These are phyloP conservation scores for Nigrospora sphaerica DNA, from an alignment of 2,329 filamentous ascomycete genomes.

Conservation along the genomic window DNA sequence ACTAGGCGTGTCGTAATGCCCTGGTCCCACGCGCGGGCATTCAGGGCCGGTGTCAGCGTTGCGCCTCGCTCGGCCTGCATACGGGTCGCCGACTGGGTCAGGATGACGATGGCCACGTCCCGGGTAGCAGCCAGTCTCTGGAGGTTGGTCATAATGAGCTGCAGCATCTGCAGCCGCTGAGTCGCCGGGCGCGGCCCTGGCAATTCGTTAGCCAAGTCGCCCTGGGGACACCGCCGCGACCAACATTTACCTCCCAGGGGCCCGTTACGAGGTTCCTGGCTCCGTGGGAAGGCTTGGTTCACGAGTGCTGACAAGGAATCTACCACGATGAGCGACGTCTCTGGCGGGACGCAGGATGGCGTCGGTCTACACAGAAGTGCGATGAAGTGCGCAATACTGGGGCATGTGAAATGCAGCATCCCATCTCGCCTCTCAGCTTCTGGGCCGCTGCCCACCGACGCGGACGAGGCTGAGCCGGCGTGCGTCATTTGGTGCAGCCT, in stretches of 20 bases:
- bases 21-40: conserved; percentile 72
- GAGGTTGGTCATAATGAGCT: conserved; percentile 61
- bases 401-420: conserved; percentile 42
- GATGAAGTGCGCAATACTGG: conserved; percentile 64
- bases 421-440: neutral
- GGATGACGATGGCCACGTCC: conserved; percentile 65
- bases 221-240: neutral
- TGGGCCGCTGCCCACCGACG: neutral
- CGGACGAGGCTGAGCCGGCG: conserved; percentile 3
- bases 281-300: conserved; percentile 67
- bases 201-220: conserved; percentile 5
- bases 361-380: conserved; percentile 67
- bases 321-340: conserved; percentile 65
- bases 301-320: conserved; percentile 73
- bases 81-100: conserved; percentile 77
- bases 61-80: conserved; percentile 62
- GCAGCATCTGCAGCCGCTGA: conserved; percentile 44
- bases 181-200: conserved; percentile 28
- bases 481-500: conserved; percentile 25
- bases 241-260: conserved; percentile 33
- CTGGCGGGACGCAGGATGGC: conserved; percentile 50
- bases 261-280: conserved; percentile 29
- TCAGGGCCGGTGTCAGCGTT: conserved; percentile 67
- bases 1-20: conserved; percentile 67
- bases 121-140: conserved; percentile 68